Evolutionary conservation across 2,329 filamentous ascomycete species (phyloP), one percentile per base, ranked within the genome.

Genomic region (Exophiala xenobiotica): DNA sequence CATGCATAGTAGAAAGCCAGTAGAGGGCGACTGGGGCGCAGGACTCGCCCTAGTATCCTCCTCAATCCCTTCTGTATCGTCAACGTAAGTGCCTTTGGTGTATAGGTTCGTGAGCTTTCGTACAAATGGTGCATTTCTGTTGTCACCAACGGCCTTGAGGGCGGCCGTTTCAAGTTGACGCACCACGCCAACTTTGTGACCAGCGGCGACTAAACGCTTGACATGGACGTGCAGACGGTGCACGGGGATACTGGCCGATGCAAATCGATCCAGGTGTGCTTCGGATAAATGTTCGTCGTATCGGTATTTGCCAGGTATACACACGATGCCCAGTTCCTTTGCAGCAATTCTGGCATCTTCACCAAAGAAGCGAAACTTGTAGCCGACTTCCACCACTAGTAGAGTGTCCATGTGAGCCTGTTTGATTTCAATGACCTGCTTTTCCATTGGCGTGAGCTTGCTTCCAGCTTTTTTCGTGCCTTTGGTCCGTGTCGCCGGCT

Each of bases 331-430:
- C 42, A 99, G 77, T 67, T 92, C 90, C 68, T 92, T 95, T 9
- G 91, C 88, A 3, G 92, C 93, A 47, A 83, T 81, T 46, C 90
- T 82, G 6, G 93, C 93, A 73, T 99, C 93, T 64, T 97, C 92
- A 8, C 93, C 93, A 65, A 96, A 96, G 74, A 99, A 96, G 26
- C 88, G 85, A 71, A 95, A 99, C 68, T 99, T 99, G 74, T 99
- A 99, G 44, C 93, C 93, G 6, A 97, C 93, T 68, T 99, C 92
- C 46, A 97, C 85, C 9, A 97, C 87, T 24, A 99, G 77, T 16
- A 99, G 64, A 0, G 92, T 93, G 66, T 97, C 93, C 74, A 90
- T 79, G 66, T 97, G 85, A 61, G 92, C 88, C 54, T 84, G 80
- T 73, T 99, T 99, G 69, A 99, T 95, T 14, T 95, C 91, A 4